Base-by-base conservation (phyloP, 768 basidiomycete species). In the Auriscalpium vulgare region DNA sequence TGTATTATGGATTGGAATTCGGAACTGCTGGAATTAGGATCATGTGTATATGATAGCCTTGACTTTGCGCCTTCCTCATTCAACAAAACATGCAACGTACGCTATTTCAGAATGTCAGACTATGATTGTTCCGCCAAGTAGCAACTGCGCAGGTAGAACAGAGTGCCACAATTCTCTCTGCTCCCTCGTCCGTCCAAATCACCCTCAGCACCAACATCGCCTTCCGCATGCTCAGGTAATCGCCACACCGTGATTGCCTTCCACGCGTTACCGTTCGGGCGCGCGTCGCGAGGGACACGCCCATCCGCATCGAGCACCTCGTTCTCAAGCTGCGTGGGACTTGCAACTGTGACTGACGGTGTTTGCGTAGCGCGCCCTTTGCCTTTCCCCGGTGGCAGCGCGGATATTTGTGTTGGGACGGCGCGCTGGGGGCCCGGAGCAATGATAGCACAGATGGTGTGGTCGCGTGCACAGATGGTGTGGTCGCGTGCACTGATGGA, bases 231-330 rank as follows among this genome's bases (percentile, higher is more conserved):
- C 0, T 70, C 71, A 29, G 71, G 65, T 75, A 77, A 79, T 14
- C 82, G 67, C 78, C 79, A 84, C 6, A 84, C 69, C 6, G 78
- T 77, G 59, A 84, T 71, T 9, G 66, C 64, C 64, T 84, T 84
- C 81, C 81, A 83, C 4, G 81, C 80, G 56, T 81, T 80, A 8
- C 74, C 78, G 56, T 79, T 74, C 3, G 77, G 74, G 29, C 78
- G 62, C 53, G 69, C 68, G 10, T 66, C 45, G 49, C 70, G 73
- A 10, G 75, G 72, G 1, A 82, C 69, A 4, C 78, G 73, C 2
- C 76, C 79, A 55, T 83, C 79, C 0, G 74, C 66, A 54, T 83
- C 80, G 8, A 83, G 69, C 8, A 84, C 56, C 1, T 66, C 75
- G 1, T 71, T 76, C 65, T 84, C 83, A 14, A 85, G 72, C 64